These are phyloP conservation scores for Artemisia argyi DNA, from an alignment of 129 eudicot genomes.

Conservation along the genomic window DNA sequence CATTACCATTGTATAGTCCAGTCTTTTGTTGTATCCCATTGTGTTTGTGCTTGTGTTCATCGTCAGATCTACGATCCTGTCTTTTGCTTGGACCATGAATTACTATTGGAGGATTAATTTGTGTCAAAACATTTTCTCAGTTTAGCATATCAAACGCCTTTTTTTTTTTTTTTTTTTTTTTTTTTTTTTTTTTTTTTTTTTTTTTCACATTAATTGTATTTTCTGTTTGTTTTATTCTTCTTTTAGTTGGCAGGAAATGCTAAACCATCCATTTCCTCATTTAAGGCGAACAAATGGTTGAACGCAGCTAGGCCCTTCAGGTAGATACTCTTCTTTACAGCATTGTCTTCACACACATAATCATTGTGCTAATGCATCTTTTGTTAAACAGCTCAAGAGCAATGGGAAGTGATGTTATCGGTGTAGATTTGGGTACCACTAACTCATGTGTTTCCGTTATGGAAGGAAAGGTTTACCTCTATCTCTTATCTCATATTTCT, in stretches of 20 bases:
- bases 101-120: background rate
- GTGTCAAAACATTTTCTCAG: background rate
- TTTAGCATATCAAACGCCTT: background rate
- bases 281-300: background rate
- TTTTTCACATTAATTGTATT: background rate
- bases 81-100: background rate
- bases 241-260: background rate
- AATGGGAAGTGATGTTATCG: slow-evolving; percentile 84
- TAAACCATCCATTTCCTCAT: background rate
- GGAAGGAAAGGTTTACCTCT: slow-evolving; percentile 79
- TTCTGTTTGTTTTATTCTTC: background rate
- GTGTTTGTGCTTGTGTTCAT: too few species aligned
- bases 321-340: background rate
- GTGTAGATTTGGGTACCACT: slow-evolving; percentile 95
- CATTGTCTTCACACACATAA: background rate
- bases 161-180: background rate
- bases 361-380: background rate
- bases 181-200: background rate
- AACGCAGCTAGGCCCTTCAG: background rate
- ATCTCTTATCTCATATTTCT: background rate
- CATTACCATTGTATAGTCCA: too few species aligned
- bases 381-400: slow-evolving; percentile 56
- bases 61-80: background rate
- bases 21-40: too few species aligned
- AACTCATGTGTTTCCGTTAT: slow-evolving; percentile 93